phyloP scores from a whole-genome alignment of 1,139 yeast species.

The Magnusiomyces magnusii region DNA sequence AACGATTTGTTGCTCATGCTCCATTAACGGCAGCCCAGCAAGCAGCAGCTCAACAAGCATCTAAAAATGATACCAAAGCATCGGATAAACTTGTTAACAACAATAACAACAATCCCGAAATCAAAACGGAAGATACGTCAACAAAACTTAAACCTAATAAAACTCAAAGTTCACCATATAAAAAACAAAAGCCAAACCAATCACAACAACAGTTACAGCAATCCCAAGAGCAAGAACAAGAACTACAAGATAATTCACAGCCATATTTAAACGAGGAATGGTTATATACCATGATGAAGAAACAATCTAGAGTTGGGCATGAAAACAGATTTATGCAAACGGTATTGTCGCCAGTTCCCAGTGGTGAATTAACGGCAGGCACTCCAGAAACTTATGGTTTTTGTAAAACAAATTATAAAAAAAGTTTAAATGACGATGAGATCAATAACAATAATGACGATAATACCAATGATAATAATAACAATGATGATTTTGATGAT shows the following conservation, averaged over 20 bases:
- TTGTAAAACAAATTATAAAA: constrained; percentile 33
- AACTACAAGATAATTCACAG: background rate
- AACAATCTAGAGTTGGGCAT: constrained; percentile 32
- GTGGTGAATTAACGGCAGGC: background rate
- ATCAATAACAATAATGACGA: too few relatives aligned
- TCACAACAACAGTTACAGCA: too few relatives aligned
- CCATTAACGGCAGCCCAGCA: constrained; percentile 11
- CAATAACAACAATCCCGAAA: too few relatives aligned
- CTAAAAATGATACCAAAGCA: constrained; percentile 1
- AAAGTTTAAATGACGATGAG: too few relatives aligned
- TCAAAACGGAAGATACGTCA: constrained; percentile 1
- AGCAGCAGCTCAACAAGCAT: constrained; percentile 18
- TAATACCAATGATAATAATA: too few relatives aligned
- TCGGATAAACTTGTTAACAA: background rate
- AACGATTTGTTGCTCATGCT: constrained; percentile 31
- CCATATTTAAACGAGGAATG: constrained; percentile 23
- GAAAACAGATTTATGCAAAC: constrained; percentile 34
- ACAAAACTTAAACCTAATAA: background rate
- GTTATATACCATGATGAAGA: constrained; percentile 32
- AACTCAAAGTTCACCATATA: background rate
- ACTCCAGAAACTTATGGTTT: background rate
- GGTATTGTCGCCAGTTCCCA: constrained; percentile 20
- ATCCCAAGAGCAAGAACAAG: background rate
- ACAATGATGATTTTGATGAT: too few relatives aligned
- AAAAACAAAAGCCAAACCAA: too few relatives aligned